Percentiles rank a stretch among this genome's conserved stretches.
Conservation (phyloP, 768 basidiomycete genomes). For the Hemileccinum impolitum region DNA sequence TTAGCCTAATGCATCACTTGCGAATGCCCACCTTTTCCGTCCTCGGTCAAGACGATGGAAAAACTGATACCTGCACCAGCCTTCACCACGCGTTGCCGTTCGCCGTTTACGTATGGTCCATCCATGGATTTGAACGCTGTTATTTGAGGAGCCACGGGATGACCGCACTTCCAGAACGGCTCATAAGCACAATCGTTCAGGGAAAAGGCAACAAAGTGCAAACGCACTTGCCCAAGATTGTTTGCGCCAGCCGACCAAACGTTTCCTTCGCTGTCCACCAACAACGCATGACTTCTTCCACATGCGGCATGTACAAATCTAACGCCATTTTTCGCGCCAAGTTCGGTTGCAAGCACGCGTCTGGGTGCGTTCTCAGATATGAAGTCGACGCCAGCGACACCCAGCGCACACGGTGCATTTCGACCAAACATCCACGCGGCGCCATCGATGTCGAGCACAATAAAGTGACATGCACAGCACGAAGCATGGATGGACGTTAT, state of each 20-base stretch:
- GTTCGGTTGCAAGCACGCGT: slow-evolving; percentile 51
- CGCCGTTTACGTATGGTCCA: slow-evolving; percentile 55
- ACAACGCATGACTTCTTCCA: slow-evolving; percentile 76
- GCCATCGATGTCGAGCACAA: slow-evolving; percentile 70
- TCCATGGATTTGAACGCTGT: slow-evolving; percentile 60
- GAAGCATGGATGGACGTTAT: slow-evolving; percentile 70
- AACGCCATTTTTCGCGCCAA: slow-evolving; percentile 56
- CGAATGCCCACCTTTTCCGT: slow-evolving; percentile 63
- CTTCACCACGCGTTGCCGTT: slow-evolving; percentile 61
- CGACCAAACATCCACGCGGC: slow-evolving; percentile 90
- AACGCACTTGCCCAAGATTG: slow-evolving; percentile 70
- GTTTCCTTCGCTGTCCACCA: slow-evolving; percentile 78
- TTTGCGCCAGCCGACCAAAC: slow-evolving; percentile 87
- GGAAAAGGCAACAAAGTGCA: background rate
- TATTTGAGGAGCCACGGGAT: slow-evolving; percentile 61
- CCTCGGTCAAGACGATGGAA: slow-evolving; percentile 75
- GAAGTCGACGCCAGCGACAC: slow-evolving; percentile 49
- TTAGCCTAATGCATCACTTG: background rate
- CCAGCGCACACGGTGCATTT: slow-evolving; percentile 67
- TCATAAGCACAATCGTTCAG: background rate
- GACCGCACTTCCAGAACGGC: slow-evolving; percentile 57
- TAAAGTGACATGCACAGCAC: slow-evolving; percentile 72
- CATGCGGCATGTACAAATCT: slow-evolving; percentile 80
- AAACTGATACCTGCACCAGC: slow-evolving; percentile 84
- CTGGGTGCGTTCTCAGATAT: slow-evolving; percentile 77